Evolutionary conservation across 2,329 filamentous ascomycete genomes (phyloP), one percentile per base, ranked within the genome.

Genomic region (Diplodia seriata): DNA sequence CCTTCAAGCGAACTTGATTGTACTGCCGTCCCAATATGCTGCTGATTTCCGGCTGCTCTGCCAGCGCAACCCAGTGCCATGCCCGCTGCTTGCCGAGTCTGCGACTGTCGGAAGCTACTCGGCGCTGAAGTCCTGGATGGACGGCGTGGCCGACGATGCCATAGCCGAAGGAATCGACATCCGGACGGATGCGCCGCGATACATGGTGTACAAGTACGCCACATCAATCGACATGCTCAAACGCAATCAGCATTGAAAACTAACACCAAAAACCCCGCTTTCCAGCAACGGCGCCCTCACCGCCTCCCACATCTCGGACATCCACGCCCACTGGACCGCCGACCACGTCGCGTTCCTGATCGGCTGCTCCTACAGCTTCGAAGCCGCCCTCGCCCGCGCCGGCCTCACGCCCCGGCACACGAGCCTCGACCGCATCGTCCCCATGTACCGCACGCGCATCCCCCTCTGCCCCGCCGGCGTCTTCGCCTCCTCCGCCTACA

Each of bases 311-410:
- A 76, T 77, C 38, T 61, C 72, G 1, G 81, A 87, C 72, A 79
- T 90, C 18, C 71, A 76, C 1, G 72, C 76, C 1, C 75, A 86
- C 50, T 90, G 88, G 88, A 83, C 81, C 0, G 73, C 79, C 4
- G 83, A 88, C 70, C 86, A 90, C 71, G 84, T 88, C 29, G 88
- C 82, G 0, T 90, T 89, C 72, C 74, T 90, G 54, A 85, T 90
- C 69, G 88, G 87, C 9, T 90, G 88, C 73, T 87, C 84, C 0
- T 90, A 85, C 79, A 87, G 83, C 71, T 90, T 90, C 73, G 88
- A 90, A 74, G 77, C 81, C 2, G 87, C 87, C 3, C 81, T 90
- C 26, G 73, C 76, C 0, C 75, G 73, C 0, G 84, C 84, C 0
- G 85, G 84, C 0, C 76, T 90, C 6, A 71, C 79, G 7, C 84